Evolutionary conservation across 371 early-diverging fungal species (phyloP), one percentile per base, ranked within the genome.

Genomic region (Apophysomyces ossiformis): DNA sequence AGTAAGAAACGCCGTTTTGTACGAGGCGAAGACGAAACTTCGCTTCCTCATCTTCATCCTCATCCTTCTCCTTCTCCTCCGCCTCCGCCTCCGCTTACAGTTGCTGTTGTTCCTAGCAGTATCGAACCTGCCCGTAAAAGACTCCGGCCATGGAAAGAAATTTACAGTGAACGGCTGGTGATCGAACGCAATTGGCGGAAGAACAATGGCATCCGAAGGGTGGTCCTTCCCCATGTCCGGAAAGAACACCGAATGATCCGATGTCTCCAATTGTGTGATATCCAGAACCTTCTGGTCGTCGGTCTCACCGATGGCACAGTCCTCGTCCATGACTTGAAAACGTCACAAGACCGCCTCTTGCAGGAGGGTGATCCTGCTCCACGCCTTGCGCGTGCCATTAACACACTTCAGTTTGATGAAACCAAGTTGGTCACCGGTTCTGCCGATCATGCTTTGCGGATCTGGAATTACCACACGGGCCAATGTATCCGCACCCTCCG

Each of bases 381-480:
- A 26, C 32, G 32, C 3, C 32, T 26, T 2, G 32, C 32, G 7
- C 87, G 91, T 6, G 85, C 89, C 11, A 91, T 99, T 15, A 85
- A 93, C 2, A 91, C 91, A 0, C 87, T 98, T 4, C 96, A 93
- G 67, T 93, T 94, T 68, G 93, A 93, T 69, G 89, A 90, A 45
- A 85, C 88, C 64, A 93, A 91, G 68, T 79, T 94, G 43, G 90
- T 95, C 16, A 90, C 94, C 12, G 95, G 93, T n/a, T 94, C 95
- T 1, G 87, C 92, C 74, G 99, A 99, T 69, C 89, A 93, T 45
- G 97, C 96, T 0, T 87, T 99, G n/a, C 82, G 92, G 66, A 92
- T 99, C 65, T 99, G 99, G 99, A 95, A 98, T 74, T 93, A 96
- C 68, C 90, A 92, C 61, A 93, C 90, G 5, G 98, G 96, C 56